Base-by-base conservation (phyloP, 331 rosid species). In the Malus hybrid region DNA sequence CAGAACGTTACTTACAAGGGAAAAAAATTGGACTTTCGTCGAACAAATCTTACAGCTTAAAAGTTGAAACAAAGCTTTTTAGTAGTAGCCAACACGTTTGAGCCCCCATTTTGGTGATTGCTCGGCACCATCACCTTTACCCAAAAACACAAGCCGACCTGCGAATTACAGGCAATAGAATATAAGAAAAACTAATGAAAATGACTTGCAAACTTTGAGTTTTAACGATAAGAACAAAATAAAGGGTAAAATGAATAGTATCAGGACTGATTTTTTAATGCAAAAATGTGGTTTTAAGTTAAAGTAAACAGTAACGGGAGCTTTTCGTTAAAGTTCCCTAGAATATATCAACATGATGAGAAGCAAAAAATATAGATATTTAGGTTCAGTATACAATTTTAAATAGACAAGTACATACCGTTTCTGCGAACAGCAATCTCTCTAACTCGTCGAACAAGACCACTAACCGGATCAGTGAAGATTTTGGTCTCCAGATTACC, bases 401-500 rank as follows among this genome's bases (percentile, higher is more conserved):
- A 55, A 64, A 24, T 5, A 28, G 19, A 7, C 4, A 18, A 61
- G 16, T 2, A 10, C 62, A 22, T 89, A 94, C 99, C 92, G 55
- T 87, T 84, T 52, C 84, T 82, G 33, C 97, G 97, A 74, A 94
- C 75, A 26, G 93, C 86, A 74, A 94, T 70, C 85, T 90, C 97
- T 76, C 97, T 87, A 69, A 92, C 48, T 18, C 97, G 86, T 26
- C 96, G 97, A 61, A 88, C 96, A 75, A 94, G 78, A 42, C 99
- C 99, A 29, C 87, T 87, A 1, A 61, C 4, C 0, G 92, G 93
- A 81, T 94, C 96, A 9, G 81, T 44, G 78, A 89, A 94, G 26
- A 92, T 71, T 80, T 92, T 94, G 10, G 91, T 84, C 88, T 94
- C 99, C 15, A 94, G 81, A 75, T 94, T 90, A 26, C 99, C 99